Percentiles rank a stretch among this genome's conserved stretches.
Conservation (phyloP, 208 protist genomes). For the Leishmania tropica region DNA sequence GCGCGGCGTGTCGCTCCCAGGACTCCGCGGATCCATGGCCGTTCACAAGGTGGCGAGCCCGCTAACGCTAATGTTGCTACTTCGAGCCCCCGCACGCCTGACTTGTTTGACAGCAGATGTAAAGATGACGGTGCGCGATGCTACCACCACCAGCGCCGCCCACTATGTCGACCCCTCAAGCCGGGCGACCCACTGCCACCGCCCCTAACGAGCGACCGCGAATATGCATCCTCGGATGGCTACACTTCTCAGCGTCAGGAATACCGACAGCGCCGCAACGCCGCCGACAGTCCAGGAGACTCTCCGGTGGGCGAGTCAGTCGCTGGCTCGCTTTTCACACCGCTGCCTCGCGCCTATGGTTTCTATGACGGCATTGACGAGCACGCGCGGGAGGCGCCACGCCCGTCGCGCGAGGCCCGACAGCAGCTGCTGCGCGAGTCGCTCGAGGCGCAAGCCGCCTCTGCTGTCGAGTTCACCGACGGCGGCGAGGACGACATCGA, state of each 20-base stretch:
- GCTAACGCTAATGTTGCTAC: background rate
- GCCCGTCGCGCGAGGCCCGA: slow-evolving; percentile 47
- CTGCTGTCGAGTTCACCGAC: slow-evolving; percentile 78
- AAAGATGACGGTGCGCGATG: background rate
- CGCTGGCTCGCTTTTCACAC: slow-evolving; percentile 64
- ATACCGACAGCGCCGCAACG: slow-evolving; percentile 17
- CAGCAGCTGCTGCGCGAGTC: slow-evolving; percentile 52
- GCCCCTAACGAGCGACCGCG: background rate
- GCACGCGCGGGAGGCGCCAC: slow-evolving; percentile 40
- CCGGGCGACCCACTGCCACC: slow-evolving; percentile 26
- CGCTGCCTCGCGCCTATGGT: slow-evolving; percentile 59
- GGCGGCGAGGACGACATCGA: slow-evolving; percentile 84
- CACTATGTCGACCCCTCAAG: slow-evolving; percentile 10
- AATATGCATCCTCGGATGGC: background rate
- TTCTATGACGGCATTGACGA: slow-evolving; percentile 80
- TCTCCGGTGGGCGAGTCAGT: background rate
- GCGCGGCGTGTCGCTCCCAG: slow-evolving; percentile 8
- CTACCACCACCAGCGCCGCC: background rate
- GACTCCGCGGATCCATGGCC: background rate
- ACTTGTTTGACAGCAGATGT: background rate
- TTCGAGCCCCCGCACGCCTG: background rate
- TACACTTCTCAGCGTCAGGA: slow-evolving; percentile 36
- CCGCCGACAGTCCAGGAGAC: background rate
- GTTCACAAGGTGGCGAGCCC: background rate
- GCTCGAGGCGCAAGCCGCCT: slow-evolving; percentile 61